Conservation (phyloP, 192 early-diverging fungal genomes). For the Backusella psychrophila region DNA sequence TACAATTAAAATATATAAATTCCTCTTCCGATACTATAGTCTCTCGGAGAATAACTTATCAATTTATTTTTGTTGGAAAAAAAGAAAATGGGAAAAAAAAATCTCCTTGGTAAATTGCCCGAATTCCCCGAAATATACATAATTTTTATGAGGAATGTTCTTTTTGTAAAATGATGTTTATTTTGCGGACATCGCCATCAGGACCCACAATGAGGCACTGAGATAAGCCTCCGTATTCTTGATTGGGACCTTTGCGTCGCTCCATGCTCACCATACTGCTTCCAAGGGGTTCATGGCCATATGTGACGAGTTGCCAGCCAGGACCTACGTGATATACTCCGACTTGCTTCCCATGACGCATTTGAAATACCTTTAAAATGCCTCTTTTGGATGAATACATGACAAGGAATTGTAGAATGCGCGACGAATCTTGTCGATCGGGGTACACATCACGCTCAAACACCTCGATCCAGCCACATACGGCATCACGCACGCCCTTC, state of each 20-base stretch:
- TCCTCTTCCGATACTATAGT: background rate
- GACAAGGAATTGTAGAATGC: constrained; percentile 53
- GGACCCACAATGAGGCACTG: constrained; percentile 54
- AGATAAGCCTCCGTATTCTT: constrained; percentile 30
- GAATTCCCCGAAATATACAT: background rate
- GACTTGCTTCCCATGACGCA: constrained; percentile 58
- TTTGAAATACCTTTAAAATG: constrained; percentile 60
- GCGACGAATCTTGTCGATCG: background rate
- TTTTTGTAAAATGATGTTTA: constrained; percentile 24
- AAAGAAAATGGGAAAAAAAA: background rate
- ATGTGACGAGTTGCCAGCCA: constrained; percentile 52
- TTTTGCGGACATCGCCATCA: constrained; percentile 44
- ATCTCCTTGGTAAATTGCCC: background rate
- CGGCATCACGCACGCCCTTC: constrained; percentile 71
- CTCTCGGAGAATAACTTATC: background rate
- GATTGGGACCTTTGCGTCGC: background rate
- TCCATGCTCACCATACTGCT: constrained; percentile 33
- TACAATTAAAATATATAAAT: background rate
- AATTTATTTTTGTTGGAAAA: background rate
- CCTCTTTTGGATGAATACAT: constrained; percentile 65
- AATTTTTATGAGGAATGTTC: background rate
- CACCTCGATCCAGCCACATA: constrained; percentile 68
- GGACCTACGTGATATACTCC: constrained; percentile 57
- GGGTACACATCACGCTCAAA: constrained; percentile 28
- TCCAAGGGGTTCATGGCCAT: constrained; percentile 43